Evolutionary conservation across 1,139 yeast species (phyloP), one percentile per base, ranked within the genome.

Genomic region (Pichia sp.): DNA sequence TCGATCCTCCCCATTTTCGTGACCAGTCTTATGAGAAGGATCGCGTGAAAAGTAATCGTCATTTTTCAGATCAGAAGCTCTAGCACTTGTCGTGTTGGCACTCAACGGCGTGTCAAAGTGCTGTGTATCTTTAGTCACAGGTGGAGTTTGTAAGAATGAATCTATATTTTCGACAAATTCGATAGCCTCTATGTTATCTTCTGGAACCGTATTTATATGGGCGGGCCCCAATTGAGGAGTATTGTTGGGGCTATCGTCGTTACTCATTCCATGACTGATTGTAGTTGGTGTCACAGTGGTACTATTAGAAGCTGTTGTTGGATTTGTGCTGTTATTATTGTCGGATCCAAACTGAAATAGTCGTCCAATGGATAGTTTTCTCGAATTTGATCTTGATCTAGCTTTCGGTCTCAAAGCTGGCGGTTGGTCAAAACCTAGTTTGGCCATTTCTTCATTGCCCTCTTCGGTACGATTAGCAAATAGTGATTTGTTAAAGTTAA

Each of bases 351-450:
- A 55, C 22, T 48, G 47, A 36, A 57, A 57, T 11, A 57, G 42
- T 23, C 57, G 47, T 2, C 53, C 49, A 10, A 57, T 45, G 4
- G 59, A 52, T 25, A 55, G 34, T 29, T 55, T 54, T 20, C 55
- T 44, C 3, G 60, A 55, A 32, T 53, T 55, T 19, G 60, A 53
- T 24, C 60, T 41, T 3, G 60, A 52, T 32, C 59, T 39, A 4
- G 56, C 40, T 26, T 46, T 46, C 6, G 35, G 32, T 18, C 42
- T 37, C 12, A 36, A 22, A 21, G 34, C 38, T 11, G 42, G 28
- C 4, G 41, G 34, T 16, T 38, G 39, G 7, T 40, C 48, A 19
- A 40, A 37, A 7, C 5, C 12, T n/a, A n/a, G n/a, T n/a, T n/a
- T n/a, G n/a, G n/a, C n/a, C n/a, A n/a, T n/a, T n/a, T n/a, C n/a